These are phyloP conservation scores for Puccinia novopanici DNA, from an alignment of 1,284 basidiomycete genomes.

Conservation along the genomic window DNA sequence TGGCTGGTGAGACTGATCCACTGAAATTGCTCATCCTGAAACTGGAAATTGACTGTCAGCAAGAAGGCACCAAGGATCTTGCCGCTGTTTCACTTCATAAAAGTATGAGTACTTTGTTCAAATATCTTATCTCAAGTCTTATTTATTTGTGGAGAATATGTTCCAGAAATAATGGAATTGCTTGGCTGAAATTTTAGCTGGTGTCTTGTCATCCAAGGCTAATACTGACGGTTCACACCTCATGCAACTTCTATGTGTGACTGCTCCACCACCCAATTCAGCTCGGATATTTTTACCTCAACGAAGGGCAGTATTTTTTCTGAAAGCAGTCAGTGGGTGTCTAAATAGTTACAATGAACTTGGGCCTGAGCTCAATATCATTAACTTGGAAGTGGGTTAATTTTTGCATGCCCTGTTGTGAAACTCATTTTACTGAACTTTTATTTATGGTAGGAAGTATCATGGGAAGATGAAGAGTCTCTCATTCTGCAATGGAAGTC, in stretches of 20 bases:
- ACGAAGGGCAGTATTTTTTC: constrained; percentile 81
- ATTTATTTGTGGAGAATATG: constrained; percentile 70
- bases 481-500: constrained; percentile 31
- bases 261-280: constrained; percentile 76
- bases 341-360: constrained; percentile 73
- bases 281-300: constrained; percentile 83
- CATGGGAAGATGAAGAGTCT: constrained; percentile 48
- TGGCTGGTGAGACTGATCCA: constrained; percentile 26
- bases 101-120: constrained; percentile 67
- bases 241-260: constrained; percentile 72
- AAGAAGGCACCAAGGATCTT: constrained; percentile 60
- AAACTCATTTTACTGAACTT: neutral
- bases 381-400: constrained; percentile 74
- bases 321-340: constrained; percentile 84
- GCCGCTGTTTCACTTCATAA: constrained; percentile 67
- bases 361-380: constrained; percentile 69
- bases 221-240: constrained; percentile 71
- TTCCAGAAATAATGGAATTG: constrained; percentile 86
- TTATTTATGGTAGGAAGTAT: constrained; percentile 27
- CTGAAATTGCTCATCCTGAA: constrained; percentile 52
- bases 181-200: constrained; percentile 75
- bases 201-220: constrained; percentile 68
- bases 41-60: constrained; percentile 50
- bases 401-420: constrained; percentile 26
- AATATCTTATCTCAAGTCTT: constrained; percentile 65